Evolutionary conservation across 2,329 filamentous ascomycete species (phyloP).

Genomic region (Aspergillus sp.): DNA sequence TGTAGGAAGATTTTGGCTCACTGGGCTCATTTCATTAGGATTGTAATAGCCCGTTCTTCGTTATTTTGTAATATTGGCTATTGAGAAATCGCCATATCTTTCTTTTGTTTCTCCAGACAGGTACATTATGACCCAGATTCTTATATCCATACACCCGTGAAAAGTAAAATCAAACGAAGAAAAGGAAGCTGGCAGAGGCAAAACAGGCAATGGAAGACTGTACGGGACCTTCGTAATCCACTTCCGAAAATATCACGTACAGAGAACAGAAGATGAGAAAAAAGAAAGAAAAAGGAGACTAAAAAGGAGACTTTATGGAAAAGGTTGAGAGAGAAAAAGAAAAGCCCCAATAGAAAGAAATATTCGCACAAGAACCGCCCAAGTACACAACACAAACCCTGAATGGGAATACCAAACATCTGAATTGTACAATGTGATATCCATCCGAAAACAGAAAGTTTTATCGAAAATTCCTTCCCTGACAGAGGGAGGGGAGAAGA

Average conservation of each 20-base stretch:
- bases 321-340: slow-evolving; percentile 10
- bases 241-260: slow-evolving; percentile 1
- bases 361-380: slow-evolving; percentile 26
- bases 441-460: neutral
- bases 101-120: slow-evolving; percentile 8
- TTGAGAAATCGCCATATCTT: neutral
- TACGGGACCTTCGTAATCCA: neutral
- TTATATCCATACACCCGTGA: slow-evolving; percentile 15
- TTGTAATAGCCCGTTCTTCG: neutral
- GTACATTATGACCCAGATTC: slow-evolving; percentile 11
- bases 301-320: slow-evolving; percentile 8
- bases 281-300: slow-evolving; percentile 1
- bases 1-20: neutral
- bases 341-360: slow-evolving; percentile 15
- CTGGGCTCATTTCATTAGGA: neutral
- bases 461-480: neutral
- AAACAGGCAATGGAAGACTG: slow-evolving; percentile 10
- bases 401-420: slow-evolving; percentile 19
- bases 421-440: slow-evolving; percentile 24
- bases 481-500: slow-evolving; percentile 4
- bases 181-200: slow-evolving; percentile 6
- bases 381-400: slow-evolving; percentile 24
- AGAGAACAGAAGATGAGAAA: slow-evolving; percentile 3
- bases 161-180: slow-evolving; percentile 5
- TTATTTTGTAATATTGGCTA: neutral